Evolutionary conservation across 257 asterid species (phyloP).

Genomic region (Misopates orontium): DNA sequence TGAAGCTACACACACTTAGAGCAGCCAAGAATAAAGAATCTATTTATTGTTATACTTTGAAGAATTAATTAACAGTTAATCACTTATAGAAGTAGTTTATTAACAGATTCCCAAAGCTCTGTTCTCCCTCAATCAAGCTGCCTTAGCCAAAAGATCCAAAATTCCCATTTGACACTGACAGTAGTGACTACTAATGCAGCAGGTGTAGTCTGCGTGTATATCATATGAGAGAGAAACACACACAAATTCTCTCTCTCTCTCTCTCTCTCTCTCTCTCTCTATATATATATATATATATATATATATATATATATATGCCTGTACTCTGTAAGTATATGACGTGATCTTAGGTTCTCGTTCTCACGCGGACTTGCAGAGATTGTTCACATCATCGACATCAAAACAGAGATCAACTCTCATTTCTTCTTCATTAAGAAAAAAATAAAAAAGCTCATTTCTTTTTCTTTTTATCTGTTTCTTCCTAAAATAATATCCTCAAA

Average conservation of each 20-base stretch:
- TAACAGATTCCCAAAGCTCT: too few relatives aligned
- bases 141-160: slow-evolving; percentile 23
- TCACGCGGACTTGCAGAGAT: slow-evolving; percentile 54
- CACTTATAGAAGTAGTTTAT: not conserved
- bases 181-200: slow-evolving; percentile 11
- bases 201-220: slow-evolving; percentile 13
- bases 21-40: slow-evolving; percentile 39
- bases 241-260: not conserved
- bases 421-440: too few relatives aligned
- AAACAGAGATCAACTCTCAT: too few relatives aligned
- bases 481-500: not conserved
- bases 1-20: slow-evolving; percentile 24
- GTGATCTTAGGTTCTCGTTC: slow-evolving; percentile 33
- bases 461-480: not conserved
- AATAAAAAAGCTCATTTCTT: slow-evolving; percentile 13
- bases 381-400: slow-evolving; percentile 33
- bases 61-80: slow-evolving; percentile 11
- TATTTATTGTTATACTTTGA: slow-evolving; percentile 23
- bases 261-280: too few relatives aligned
- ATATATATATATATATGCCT: not conserved
- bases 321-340: slow-evolving; percentile 24
- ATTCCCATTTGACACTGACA: slow-evolving; percentile 23
- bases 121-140: slow-evolving; percentile 9
- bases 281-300: slow-evolving; percentile 7
- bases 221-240: slow-evolving; percentile 28